These are phyloP conservation scores for Leccinum rimulosum DNA, from an alignment of 768 basidiomycete genomes.

Conservation along the genomic window DNA sequence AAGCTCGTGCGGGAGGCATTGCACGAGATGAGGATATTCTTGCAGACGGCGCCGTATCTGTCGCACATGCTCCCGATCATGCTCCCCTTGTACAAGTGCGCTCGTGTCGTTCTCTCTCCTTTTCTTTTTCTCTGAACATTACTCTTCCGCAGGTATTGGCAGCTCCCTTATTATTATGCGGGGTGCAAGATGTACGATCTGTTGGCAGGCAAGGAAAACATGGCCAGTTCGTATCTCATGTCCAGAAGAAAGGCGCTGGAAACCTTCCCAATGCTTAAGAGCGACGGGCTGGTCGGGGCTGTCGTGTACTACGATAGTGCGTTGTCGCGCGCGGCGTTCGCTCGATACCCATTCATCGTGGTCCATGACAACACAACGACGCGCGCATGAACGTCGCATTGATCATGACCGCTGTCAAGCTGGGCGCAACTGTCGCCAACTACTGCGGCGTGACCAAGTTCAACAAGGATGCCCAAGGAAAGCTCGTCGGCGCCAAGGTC, in stretches of 20 bases:
- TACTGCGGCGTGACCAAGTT: slow-evolving; percentile 83
- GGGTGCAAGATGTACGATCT: slow-evolving; percentile 97
- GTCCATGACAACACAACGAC: slow-evolving; percentile 92
- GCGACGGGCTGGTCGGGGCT: slow-evolving; percentile 87
- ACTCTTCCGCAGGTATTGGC: slow-evolving; percentile 70
- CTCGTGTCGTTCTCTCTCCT: background rate
- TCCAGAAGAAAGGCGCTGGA: slow-evolving; percentile 90
- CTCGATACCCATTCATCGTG: background rate
- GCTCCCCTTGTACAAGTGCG: slow-evolving; percentile 91
- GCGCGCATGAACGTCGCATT: slow-evolving; percentile 97
- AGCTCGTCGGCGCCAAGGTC: slow-evolving; percentile 70
- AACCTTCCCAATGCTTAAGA: slow-evolving; percentile 95
- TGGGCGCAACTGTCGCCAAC: slow-evolving; percentile 85
- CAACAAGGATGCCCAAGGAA: slow-evolving; percentile 62
- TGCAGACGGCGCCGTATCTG: slow-evolving; percentile 94
- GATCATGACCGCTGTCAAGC: slow-evolving; percentile 90
- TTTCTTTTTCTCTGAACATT: slow-evolving; percentile 2
- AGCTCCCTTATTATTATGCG: slow-evolving; percentile 92
- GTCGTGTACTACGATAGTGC: slow-evolving; percentile 96
- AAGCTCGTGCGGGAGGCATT: slow-evolving; percentile 96
- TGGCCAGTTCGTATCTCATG: slow-evolving; percentile 95
- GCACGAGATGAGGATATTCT: slow-evolving; percentile 88
- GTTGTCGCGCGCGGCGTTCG: slow-evolving; percentile 10
- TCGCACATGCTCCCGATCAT: slow-evolving; percentile 94
- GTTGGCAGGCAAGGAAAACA: slow-evolving; percentile 93